Evolutionary conservation across 805 yeast species (phyloP), one percentile per base, ranked within the genome.

Genomic region (Candida hispaniensis): DNA sequence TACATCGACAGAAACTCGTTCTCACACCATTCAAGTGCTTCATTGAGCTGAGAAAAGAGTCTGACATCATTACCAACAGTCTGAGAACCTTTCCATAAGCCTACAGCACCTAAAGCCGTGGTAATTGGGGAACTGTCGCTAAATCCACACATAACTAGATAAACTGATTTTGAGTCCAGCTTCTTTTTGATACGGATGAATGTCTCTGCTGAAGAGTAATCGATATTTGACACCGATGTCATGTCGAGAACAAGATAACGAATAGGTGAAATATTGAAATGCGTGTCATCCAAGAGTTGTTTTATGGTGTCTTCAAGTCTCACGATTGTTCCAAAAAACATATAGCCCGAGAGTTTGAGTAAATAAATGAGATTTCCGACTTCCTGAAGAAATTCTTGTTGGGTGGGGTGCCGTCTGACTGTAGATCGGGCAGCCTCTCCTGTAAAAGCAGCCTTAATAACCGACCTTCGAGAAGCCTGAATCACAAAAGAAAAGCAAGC

Each of bases 401-500:
- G 94, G 40, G 78, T 73, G 4, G 88, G 83, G 51, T 85, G 95
- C 50, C 98, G 71, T 46, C 82, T 69, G 4, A 91, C 96, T 1
- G 95, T 85, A 3, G 96, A 85, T 41, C 93, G 67, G 1, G 94
- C 95, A 21, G 80, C 79, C 13, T 69, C 75, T 5, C 98, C 97
- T 6, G 91, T 77, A 52, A 76, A 85, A 13, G 79, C 70, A 4
- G 86, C 88, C 42, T 73, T 69, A 13, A 91, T 73, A 10, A 88
- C 85, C 18, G 91, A 82, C 27, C 75, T 68, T 25, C 82, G 71
- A 2, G 94, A 85, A 13, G 93, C 91, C 44, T 81, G 93, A 30
- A 86, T 78, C n/a, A 91, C 82, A 60, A 86, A 91, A n/a, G 91
- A 79, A 48, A 88, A 69, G 54, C 95, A 86, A 0, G 98, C 97